Conservation (phyloP, 331 rosid genomes). For the Rhamnella rubrinervis region DNA sequence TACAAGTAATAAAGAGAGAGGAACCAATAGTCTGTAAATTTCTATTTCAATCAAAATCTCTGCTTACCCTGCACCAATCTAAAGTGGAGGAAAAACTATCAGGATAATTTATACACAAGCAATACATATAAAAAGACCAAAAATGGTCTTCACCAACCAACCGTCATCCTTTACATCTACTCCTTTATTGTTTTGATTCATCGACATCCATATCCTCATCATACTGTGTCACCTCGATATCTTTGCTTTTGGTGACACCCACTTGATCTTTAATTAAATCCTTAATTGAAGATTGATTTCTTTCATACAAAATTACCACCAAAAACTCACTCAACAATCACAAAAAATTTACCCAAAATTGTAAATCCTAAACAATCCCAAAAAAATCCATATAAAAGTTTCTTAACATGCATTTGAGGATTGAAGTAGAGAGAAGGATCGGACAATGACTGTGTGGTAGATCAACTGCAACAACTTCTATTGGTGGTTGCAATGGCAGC, state of each 20-base stretch:
- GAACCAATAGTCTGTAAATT: neutral
- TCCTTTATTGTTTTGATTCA: constrained; percentile 17
- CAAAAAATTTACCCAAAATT: too few species aligned
- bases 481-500: too few species aligned
- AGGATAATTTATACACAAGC: neutral
- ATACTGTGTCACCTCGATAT: constrained; percentile 24
- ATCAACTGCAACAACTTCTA: too few species aligned
- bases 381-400: too few species aligned
- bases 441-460: too few species aligned
- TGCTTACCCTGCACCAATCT: neutral
- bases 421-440: too few species aligned
- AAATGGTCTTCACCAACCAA: constrained; percentile 28
- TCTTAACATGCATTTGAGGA: too few species aligned
- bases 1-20: neutral
- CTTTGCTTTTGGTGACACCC: constrained; percentile 11
- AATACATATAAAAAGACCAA: neutral
- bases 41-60: neutral
- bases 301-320: too few species aligned
- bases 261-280: constrained; percentile 12
- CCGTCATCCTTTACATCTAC: constrained; percentile 20
- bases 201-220: constrained; percentile 22
- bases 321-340: too few species aligned
- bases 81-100: neutral
- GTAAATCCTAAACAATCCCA: too few species aligned
- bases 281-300: too few species aligned